Percentiles rank a stretch among this genome's conserved stretches.
Conservation (phyloP, 345 rosid species). For the Kernera saxatilis region DNA sequence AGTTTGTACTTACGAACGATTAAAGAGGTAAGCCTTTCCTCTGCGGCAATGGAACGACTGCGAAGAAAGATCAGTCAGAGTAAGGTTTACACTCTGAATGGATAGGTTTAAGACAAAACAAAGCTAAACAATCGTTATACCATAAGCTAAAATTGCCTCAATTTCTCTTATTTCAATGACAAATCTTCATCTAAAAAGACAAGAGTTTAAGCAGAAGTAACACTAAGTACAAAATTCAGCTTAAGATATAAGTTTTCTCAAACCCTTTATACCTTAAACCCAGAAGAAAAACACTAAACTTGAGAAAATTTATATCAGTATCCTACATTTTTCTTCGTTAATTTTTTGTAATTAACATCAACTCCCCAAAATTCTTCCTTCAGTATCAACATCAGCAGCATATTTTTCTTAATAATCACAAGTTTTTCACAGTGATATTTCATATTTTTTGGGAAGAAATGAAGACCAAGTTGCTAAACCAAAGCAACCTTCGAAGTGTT, state of each 20-base stretch:
- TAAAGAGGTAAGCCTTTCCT: slow-evolving; percentile 87
- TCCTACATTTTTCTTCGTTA: neutral
- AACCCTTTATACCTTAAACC: neutral
- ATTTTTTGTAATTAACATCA: neutral
- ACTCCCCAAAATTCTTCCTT: neutral
- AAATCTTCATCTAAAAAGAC: neutral
- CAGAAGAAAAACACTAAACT: neutral
- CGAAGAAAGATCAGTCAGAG: neutral
- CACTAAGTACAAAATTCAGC: neutral
- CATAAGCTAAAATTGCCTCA: neutral
- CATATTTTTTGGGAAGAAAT: neutral
- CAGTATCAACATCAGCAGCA: neutral
- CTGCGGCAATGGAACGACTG: slow-evolving; percentile 68
- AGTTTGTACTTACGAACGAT: slow-evolving; percentile 48
- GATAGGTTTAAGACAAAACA: neutral
- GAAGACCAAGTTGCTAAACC: neutral
- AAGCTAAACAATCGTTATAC: neutral
- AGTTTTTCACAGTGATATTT: neutral
- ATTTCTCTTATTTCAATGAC: neutral
- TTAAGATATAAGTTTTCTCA: neutral
- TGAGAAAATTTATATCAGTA: slow-evolving; percentile 1
- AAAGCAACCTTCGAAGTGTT: neutral
- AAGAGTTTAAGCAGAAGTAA: neutral
- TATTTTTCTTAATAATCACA: neutral
- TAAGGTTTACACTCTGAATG: neutral